These are phyloP conservation scores for Aspergillus nanangensis DNA, from an alignment of 495 filamentous ascomycete genomes.

Conservation along the genomic window DNA sequence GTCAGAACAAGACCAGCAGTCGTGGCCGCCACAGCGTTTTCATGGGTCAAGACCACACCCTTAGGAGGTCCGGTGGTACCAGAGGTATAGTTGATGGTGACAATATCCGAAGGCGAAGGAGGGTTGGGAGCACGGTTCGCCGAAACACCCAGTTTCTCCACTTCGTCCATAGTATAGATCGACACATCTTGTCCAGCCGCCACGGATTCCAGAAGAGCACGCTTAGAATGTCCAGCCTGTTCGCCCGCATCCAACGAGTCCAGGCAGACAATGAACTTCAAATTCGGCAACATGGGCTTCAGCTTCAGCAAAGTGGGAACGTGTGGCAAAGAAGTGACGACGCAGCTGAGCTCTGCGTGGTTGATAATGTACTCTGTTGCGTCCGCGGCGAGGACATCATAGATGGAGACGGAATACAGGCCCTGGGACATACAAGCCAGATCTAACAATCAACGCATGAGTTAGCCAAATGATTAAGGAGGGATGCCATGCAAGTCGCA, in stretches of 20 bases:
- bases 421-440: slow-evolving; percentile 85
- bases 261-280: slow-evolving; percentile 87
- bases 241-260: slow-evolving; percentile 85
- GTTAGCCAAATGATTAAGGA: no score
- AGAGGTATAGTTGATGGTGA: slow-evolving; percentile 97
- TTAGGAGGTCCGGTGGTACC: slow-evolving; percentile 95
- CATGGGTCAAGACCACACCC: slow-evolving; percentile 84
- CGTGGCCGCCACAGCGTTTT: slow-evolving; percentile 71
- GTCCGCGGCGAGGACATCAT: slow-evolving; percentile 90
- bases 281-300: slow-evolving; percentile 66
- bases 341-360: slow-evolving; percentile 70
- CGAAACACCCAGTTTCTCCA: slow-evolving; percentile 71
- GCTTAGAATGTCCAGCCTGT: slow-evolving; percentile 71
- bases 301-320: slow-evolving; percentile 83
- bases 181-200: slow-evolving; percentile 67
- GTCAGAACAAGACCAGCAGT: slow-evolving; percentile 51
- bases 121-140: slow-evolving; percentile 61
- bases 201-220: slow-evolving; percentile 65
- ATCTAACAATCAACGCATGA: no score
- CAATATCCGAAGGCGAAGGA: slow-evolving; percentile 68
- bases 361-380: slow-evolving; percentile 94
- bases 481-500: slow-evolving; percentile 12
- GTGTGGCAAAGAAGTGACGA: slow-evolving; percentile 79
- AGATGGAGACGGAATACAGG: slow-evolving; percentile 87
- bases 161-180: slow-evolving; percentile 71